Evolutionary conservation across 306 rosid genomes (phyloP).

Genomic region (Datisca glomerata): DNA sequence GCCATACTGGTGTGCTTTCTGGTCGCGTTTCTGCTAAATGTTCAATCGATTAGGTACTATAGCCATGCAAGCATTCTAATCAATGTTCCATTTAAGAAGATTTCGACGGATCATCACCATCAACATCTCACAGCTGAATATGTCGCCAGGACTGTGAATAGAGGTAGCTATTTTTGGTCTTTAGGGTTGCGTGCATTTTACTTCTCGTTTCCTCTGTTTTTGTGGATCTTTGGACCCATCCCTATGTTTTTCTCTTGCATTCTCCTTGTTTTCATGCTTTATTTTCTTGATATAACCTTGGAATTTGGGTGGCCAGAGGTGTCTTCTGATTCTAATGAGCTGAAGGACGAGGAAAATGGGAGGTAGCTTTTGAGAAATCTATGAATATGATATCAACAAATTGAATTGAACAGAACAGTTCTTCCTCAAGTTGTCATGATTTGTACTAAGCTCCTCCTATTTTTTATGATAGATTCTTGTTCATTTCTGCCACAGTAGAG

Average conservation of each 20-base stretch:
- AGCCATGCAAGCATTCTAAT: slow-evolving; percentile 83
- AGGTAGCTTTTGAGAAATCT: neutral
- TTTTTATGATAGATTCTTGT: too few species aligned
- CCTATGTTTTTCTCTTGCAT: slow-evolving; percentile 51
- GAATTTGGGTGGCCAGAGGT: slow-evolving; percentile 34
- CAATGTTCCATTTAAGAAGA: slow-evolving; percentile 60
- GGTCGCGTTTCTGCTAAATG: slow-evolving; percentile 54
- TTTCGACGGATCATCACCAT: slow-evolving; percentile 18
- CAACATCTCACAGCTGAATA: slow-evolving; percentile 40
- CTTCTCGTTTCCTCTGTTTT: slow-evolving; percentile 70
- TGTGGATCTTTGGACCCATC: slow-evolving; percentile 89
- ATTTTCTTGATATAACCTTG: slow-evolving; percentile 51
- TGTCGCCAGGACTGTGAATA: slow-evolving; percentile 53
- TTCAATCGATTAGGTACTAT: slow-evolving; percentile 75
- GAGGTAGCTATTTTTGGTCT: slow-evolving; percentile 83
- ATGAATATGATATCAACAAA: too few species aligned
- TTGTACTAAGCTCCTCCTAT: too few species aligned
- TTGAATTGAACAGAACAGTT: too few species aligned
- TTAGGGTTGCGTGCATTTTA: slow-evolving; percentile 76
- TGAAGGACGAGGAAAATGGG: slow-evolving; percentile 32
- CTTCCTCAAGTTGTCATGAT: too few species aligned
- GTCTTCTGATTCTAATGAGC: slow-evolving; percentile 12
- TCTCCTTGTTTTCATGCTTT: slow-evolving; percentile 39
- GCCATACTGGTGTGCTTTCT: slow-evolving; percentile 67
- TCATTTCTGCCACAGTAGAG: too few species aligned